Base-by-base conservation (phyloP, 768 basidiomycete genomes). In the Suillus paluster region DNA sequence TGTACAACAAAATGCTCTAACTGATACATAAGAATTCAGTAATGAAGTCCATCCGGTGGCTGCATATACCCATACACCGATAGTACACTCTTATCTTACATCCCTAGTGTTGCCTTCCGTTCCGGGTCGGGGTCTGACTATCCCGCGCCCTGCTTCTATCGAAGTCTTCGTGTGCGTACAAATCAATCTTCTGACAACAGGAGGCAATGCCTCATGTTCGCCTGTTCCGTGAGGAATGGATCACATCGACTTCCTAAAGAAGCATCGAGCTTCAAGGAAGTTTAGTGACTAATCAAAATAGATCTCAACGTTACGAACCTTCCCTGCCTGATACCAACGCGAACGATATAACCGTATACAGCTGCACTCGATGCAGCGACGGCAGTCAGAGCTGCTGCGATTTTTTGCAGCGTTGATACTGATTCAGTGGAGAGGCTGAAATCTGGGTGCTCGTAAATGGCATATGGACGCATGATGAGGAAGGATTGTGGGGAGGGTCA, bases 331-430 rank as follows among this genome's bases (percentile, higher is more conserved):
- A 65, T 48, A 36, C 66, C 61, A 1, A 50, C 33, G 53, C 33
- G 68, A 7, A 58, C 55, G n/a, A 75, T 45, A n/a, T 75, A 58
- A 25, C 71, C 69, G 45, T 75, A 75, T 0, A 75, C 65, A 23
- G 70, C 74, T 30, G 75, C 75, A 11, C 74, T 62, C 15, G 74
- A 76, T 17, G 74, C 75, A 15, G 74, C 74, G 48, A 75, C 64
- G 57, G 75, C 62, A 17, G 74, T 71, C 41, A 75, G 23, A 2
- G 72, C 58, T 1, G 73, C 61, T 34, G 68, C 73, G 23, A 77
- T 52, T 8, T 67, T 70, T 25, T 61, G 73, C 1, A 75, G 60
- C 1, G 67, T 68, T 34, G 63, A 50, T 55, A 70, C 48, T 23
- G 68, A 66, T 14, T 72, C 73, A 45, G 63, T 23, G 10, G 73